phyloP scores from a whole-genome alignment of 2,329 filamentous ascomycete genomes.

The Ophiostoma australiae region DNA sequence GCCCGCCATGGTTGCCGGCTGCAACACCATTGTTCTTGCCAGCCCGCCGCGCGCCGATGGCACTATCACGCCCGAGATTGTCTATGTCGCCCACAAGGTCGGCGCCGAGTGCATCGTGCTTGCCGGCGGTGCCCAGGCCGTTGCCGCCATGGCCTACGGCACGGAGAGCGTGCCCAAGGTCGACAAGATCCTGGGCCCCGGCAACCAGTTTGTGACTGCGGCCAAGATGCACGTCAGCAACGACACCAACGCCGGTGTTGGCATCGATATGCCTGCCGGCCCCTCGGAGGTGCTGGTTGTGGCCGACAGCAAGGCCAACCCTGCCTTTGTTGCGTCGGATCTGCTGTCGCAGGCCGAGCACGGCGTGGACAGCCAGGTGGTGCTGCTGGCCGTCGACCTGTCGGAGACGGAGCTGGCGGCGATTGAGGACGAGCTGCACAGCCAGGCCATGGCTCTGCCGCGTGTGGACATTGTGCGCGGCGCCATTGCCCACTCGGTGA shows the following conservation, averaged over 20 bases:
- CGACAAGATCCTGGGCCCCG: constrained; percentile 96
- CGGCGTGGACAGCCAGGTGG: constrained; percentile 91
- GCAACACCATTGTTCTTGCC: constrained; percentile 88
- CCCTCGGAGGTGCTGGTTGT: constrained; percentile 96
- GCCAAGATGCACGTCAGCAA: constrained; percentile 98
- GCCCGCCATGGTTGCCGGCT: constrained; percentile 94
- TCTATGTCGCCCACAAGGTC: constrained; percentile 95
- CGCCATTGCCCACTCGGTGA: constrained; percentile 81
- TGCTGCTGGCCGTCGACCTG: constrained; percentile 80
- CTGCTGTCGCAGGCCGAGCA: constrained; percentile 92
- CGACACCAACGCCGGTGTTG: constrained; percentile 89
- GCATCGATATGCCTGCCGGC: constrained; percentile 97
- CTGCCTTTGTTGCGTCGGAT: constrained; percentile 92
- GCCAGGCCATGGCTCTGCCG: constrained; percentile 79
- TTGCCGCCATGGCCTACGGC: constrained; percentile 95
- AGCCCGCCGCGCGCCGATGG: constrained; percentile 87
- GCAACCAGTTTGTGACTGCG: constrained; percentile 97
- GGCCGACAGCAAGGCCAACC: constrained; percentile 81
- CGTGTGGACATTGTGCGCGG: constrained; percentile 90
- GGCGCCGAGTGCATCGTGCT: constrained; percentile 94
- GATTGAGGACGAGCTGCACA: constrained; percentile 87
- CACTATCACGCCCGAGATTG: constrained; percentile 89
- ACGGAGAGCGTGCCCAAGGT: constrained; percentile 93
- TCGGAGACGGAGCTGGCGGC: constrained; percentile 66
- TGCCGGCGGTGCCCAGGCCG: constrained; percentile 89